Evolutionary conservation across 768 basidiomycete species (phyloP), one percentile per base, ranked within the genome.

Genomic region (Cystofilobasidium capitatum): DNA sequence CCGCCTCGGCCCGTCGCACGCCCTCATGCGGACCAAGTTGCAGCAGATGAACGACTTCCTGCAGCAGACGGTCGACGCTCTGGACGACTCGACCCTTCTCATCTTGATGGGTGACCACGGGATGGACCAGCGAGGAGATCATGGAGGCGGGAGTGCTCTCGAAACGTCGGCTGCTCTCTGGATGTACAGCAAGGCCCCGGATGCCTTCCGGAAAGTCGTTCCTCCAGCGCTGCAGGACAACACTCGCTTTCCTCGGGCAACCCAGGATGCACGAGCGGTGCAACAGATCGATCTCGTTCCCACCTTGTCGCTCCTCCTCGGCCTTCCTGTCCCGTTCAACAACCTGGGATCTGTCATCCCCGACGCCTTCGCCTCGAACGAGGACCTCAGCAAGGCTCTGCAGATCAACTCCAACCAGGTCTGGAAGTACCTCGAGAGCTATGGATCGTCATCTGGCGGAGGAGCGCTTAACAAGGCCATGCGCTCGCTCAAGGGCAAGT

Each of bases 81-180:
- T 96, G 66, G 73, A 77, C 58, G 87, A 96, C 63, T 80, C 88
- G n/a, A 98, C 96, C 0, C 79, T 99, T 0, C 81, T 99, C 7
- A 84, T 99, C 64, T 82, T 99, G 1, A 80, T 98, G 1, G 96
- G 96, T 1, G 94, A 99, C 75, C 96, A 98, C 73, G 96, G 96
- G 0, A 98, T 99, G 96, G 92, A 97, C 73, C 80, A 83, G 45
- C 82, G 87, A 26, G 96, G 96, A 1, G 93, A 99, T 72, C 94
- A 98, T 71, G 96, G 96, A 0, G 94, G 96, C 1, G 96, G 97
- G 72, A 86, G 87, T 0, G 79, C 80, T 5, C 82, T 87, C 35
- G 94, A 99, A 74, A 90, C 91, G 0, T 86, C 88, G 14, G 81
- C 91, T 0, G 91, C 83, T 0, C 77, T 94, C 42, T 98, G 94